A percentile compares a stretch with the other conserved stretches of the same genome.
Evolutionary conservation across 345 rosid species (phyloP).

Genomic region (Streptanthus diversifolius): DNA sequence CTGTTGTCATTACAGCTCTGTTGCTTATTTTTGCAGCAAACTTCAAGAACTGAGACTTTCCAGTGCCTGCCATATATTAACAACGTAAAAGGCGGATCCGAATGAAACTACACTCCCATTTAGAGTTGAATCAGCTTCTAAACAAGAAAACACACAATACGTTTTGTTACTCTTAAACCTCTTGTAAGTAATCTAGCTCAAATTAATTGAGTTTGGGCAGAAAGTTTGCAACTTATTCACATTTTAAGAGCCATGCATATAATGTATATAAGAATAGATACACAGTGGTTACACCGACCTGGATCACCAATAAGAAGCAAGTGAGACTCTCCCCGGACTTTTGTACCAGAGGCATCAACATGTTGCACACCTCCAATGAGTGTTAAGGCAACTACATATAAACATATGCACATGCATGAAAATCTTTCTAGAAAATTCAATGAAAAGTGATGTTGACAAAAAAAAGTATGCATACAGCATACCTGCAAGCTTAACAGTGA

Average conservation of each 20-base stretch:
- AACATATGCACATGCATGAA: conserved; percentile 13
- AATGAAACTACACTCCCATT: background rate
- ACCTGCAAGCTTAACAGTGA: conserved; percentile 99
- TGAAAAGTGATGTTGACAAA: conserved; percentile 1
- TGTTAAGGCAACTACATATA: conserved; percentile 68
- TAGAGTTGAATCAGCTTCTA: background rate
- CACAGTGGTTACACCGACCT: conserved; percentile 41
- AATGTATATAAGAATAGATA: background rate
- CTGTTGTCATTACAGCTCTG: conserved; percentile 90
- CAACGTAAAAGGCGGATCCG: background rate
- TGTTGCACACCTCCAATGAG: conserved; percentile 97
- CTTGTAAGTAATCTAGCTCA: background rate
- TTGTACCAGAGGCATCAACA: conserved; percentile 92
- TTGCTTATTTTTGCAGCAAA: conserved; percentile 94
- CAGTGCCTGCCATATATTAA: conserved; percentile 61
- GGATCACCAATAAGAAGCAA: conserved; percentile 98
- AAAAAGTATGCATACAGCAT: conserved; percentile 1
- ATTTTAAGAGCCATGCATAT: background rate
- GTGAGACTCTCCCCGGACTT: conserved; percentile 94
- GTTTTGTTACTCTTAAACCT: background rate
- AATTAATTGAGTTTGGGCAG: background rate
- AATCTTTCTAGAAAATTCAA: background rate
- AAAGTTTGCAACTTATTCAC: background rate
- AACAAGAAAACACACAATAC: background rate
- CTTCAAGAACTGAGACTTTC: conserved; percentile 94